Evolutionary conservation across 1,139 yeast genomes (phyloP), one percentile per base, ranked within the genome.

Genomic region (Kazachstania sp.): DNA sequence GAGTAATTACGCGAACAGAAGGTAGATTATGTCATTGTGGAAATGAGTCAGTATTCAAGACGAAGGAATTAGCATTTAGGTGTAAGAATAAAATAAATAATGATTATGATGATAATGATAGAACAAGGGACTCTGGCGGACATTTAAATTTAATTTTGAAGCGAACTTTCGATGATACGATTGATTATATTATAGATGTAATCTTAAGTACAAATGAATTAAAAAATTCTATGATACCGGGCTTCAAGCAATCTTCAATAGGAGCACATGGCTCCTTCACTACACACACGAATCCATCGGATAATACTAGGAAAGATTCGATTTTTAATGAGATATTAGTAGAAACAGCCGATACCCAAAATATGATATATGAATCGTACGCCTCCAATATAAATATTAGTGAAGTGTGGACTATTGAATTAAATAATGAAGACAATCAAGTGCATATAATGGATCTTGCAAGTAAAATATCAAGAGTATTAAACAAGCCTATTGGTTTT

Each of bases 11-110:
- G 48, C 70, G 92, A 45, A 95, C 87, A 51, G 84, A 82, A 54
- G 95, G 96, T 4, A 97, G 97, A 1, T 88, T 88, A 5, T 92
- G 97, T 63, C 97, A 92, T 63, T 92, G 97, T 68, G 97, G 97
- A 2, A 96, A 92, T 61, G 73, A 77, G 0, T 86, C 83, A 52
- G 95, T 95, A 3, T 58, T 59, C 36, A 58, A 51, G 40, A 49
- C 54, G 28, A 52, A 58, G 13, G 43, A 44, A 8, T 39, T 45
- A 32, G 58, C 61, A 16, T 53, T 41, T 36, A 46, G 45, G 0
- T 90, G 95, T 81, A 74, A 70, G 31, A 64, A 61, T 5, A 66
- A 69, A 3, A 68, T 81, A 45, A 68, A 77, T 47, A 90, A 97
- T 64, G 28, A 56, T 57, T 19, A 39, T 20, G 13, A 23, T 16